Evolutionary conservation across 768 basidiomycete genomes (phyloP).

Genomic region (Lactifluus subvellereus): DNA sequence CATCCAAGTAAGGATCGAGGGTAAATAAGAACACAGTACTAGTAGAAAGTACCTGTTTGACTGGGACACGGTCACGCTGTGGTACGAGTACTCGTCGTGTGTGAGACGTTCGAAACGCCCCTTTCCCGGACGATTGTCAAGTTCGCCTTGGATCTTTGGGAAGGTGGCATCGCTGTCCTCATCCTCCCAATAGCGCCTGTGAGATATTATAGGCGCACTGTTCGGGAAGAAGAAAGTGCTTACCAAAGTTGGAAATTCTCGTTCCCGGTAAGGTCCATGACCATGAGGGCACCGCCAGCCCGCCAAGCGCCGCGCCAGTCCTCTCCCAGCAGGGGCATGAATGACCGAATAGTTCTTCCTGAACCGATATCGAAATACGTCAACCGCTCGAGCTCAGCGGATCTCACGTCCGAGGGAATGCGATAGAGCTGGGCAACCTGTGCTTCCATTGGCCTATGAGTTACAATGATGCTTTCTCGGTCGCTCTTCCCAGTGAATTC

Average conservation of each 20-base stretch:
- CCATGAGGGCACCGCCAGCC: conserved; percentile 34
- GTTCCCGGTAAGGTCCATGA: conserved; percentile 39
- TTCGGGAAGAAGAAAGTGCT: conserved; percentile 1
- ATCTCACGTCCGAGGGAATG: conserved; percentile 30
- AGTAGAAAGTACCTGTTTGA: conserved; percentile 32
- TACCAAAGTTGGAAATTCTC: conserved; percentile 41
- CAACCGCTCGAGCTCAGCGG: conserved; percentile 32
- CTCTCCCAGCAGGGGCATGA: conserved; percentile 34
- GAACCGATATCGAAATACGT: conserved; percentile 38
- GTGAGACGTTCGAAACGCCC: conserved; percentile 41
- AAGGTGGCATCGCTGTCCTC: conserved; percentile 26
- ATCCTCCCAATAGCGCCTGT: conserved; percentile 42
- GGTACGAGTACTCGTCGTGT: conserved; percentile 35
- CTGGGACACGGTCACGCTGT: conserved; percentile 29
- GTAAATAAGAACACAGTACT: neutral
- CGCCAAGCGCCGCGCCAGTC: conserved; percentile 38
- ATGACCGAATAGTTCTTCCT: conserved; percentile 33
- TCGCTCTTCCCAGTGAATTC: conserved; percentile 9
- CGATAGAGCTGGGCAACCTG: conserved; percentile 37
- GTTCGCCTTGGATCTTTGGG: conserved; percentile 35
- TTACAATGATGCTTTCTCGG: conserved; percentile 30
- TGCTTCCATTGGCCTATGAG: conserved; percentile 37
- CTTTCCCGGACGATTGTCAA: conserved; percentile 36
- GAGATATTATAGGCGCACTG: neutral
- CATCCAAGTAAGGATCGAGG: neutral